phyloP scores from a whole-genome alignment of 2,329 filamentous ascomycete species.

The Xylariaceae sp. region DNA sequence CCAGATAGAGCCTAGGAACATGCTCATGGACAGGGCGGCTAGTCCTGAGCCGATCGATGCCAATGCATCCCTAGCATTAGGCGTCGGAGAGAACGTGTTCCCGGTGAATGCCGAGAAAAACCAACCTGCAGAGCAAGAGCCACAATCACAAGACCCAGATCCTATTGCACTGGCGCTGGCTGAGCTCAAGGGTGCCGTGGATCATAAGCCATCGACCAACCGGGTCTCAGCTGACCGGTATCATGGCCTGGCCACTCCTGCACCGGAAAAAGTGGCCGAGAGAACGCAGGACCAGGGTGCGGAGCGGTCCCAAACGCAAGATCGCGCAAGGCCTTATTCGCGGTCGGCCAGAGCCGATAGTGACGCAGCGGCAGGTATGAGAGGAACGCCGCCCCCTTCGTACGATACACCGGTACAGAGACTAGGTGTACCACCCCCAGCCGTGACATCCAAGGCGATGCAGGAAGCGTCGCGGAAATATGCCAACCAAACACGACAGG shows the following conservation, averaged over 20 bases:
- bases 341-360: constrained; percentile 40
- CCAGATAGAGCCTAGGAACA: constrained; percentile 35
- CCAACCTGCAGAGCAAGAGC: constrained; percentile 36
- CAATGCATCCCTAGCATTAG: constrained; percentile 85
- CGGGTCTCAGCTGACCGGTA: constrained; percentile 96
- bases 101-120: constrained; percentile 71
- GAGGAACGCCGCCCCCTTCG: constrained; percentile 78
- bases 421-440: constrained; percentile 82
- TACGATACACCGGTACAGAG: constrained; percentile 75
- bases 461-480: constrained; percentile 90
- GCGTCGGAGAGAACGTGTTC: constrained; percentile 94
- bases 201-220: constrained; percentile 70
- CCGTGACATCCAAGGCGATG: constrained; percentile 92
- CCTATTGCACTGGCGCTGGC: constrained; percentile 90
- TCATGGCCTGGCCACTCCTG: constrained; percentile 85
- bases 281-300: constrained; percentile 25
- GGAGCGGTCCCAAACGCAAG: constrained; percentile 19
- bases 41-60: constrained; percentile 88
- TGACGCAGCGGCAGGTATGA: constrained; percentile 50
- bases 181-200: constrained; percentile 76
- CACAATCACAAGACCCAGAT: constrained; percentile 55
- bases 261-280: constrained; percentile 41
- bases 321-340: constrained; percentile 35
- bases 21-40: constrained; percentile 41
- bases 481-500: constrained; percentile 71